phyloP scores from a whole-genome alignment of 1,284 basidiomycete genomes.

The Volvariella surrecta region DNA sequence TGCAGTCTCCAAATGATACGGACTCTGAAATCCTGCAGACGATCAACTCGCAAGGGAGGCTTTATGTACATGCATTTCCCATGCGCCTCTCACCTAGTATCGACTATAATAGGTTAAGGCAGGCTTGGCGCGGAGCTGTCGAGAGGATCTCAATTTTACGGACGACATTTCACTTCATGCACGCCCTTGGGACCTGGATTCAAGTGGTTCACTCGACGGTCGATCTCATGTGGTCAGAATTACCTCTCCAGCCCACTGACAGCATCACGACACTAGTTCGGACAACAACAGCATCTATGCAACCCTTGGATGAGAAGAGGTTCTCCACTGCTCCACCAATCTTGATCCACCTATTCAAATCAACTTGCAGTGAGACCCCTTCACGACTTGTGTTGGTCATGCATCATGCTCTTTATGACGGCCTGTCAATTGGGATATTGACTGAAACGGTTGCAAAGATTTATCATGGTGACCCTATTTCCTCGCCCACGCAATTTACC shows the following conservation, averaged over 20 bases:
- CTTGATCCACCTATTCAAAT: constrained; percentile 23
- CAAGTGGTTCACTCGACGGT: constrained; percentile 31
- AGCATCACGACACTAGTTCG: constrained; percentile 13
- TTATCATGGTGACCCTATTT: constrained; percentile 20
- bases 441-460: constrained; percentile 23
- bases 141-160: constrained; percentile 30
- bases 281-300: constrained; percentile 11
- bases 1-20: background rate
- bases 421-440: constrained; percentile 30
- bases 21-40: constrained; percentile 27
- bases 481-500: constrained; percentile 22
- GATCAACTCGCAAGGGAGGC: constrained; percentile 30
- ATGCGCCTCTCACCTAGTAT: constrained; percentile 22
- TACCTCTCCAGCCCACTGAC: constrained; percentile 9
- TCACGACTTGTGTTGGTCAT: constrained; percentile 29
- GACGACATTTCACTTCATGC: constrained; percentile 38
- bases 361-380: constrained; percentile 9
- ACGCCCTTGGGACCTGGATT: constrained; percentile 29
- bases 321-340: constrained; percentile 25
- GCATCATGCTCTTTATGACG: constrained; percentile 47
- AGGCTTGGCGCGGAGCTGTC: constrained; percentile 28
- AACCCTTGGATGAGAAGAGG: constrained; percentile 15
- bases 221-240: constrained; percentile 25
- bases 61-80: constrained; percentile 40
- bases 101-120: constrained; percentile 21